These are phyloP conservation scores for Galerina sulciceps DNA, from an alignment of 768 basidiomycete genomes.

Conservation along the genomic window DNA sequence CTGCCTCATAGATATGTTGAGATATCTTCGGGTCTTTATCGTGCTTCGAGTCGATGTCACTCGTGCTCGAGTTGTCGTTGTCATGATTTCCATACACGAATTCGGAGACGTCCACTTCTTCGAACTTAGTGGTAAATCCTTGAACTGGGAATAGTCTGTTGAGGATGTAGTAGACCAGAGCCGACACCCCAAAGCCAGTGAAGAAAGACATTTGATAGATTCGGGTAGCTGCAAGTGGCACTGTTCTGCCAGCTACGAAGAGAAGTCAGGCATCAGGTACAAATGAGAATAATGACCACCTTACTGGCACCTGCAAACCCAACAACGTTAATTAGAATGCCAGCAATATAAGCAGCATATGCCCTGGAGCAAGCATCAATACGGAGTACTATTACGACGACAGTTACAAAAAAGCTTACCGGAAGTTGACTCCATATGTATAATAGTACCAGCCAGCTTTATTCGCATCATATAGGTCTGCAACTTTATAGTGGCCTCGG, in stretches of 20 bases:
- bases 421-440: constrained; percentile 72
- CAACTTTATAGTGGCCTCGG: constrained; percentile 70
- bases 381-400: neutral
- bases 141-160: constrained; percentile 65
- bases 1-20: constrained; percentile 6
- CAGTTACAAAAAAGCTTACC: constrained; percentile 39
- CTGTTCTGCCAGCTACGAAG: constrained; percentile 50
- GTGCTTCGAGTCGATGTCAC: constrained; percentile 14
- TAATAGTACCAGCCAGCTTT: constrained; percentile 77
- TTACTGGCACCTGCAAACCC: constrained; percentile 79
- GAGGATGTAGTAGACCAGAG: constrained; percentile 62
- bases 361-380: constrained; percentile 41
- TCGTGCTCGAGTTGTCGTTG: constrained; percentile 8
- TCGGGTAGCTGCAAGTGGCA: constrained; percentile 71
- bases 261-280: constrained; percentile 1
- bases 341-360: constrained; percentile 69
- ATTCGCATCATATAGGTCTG: constrained; percentile 65
- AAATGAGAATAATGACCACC: constrained; percentile 23
- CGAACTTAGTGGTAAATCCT: constrained; percentile 50
- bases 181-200: constrained; percentile 78
- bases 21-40: constrained; percentile 3
- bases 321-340: constrained; percentile 82
- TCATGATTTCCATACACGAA: constrained; percentile 11
- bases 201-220: constrained; percentile 83
- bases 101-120: constrained; percentile 60